Conservation (phyloP, 441 rosid genomes). For the Eutrema salsugineum region DNA sequence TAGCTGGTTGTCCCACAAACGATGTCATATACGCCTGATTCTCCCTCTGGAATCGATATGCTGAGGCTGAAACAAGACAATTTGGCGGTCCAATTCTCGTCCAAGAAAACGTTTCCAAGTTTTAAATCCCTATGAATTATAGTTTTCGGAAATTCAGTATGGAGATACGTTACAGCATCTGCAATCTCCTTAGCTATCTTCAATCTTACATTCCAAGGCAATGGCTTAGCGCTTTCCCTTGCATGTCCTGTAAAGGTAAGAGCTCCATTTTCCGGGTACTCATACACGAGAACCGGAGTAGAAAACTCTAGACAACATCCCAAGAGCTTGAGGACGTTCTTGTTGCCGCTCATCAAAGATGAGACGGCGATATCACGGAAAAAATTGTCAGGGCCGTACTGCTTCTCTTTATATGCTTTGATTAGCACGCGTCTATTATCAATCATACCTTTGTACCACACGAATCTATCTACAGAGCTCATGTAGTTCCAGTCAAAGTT, state of each 20-base stretch:
- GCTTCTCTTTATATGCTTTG: background rate
- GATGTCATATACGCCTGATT: background rate
- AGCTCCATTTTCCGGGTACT: constrained; percentile 1
- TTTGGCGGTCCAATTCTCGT: constrained; percentile 26
- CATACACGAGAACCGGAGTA: constrained; percentile 26
- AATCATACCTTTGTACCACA: background rate
- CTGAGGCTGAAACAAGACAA: constrained; percentile 31
- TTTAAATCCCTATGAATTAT: constrained; percentile 33
- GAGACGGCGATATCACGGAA: constrained; percentile 1
- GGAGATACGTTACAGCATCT: constrained; percentile 38
- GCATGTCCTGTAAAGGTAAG: background rate
- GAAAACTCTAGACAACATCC: constrained; percentile 35
- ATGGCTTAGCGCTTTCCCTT: background rate
- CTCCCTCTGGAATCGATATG: constrained; percentile 23
- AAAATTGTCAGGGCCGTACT: background rate
- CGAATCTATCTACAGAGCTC: background rate
- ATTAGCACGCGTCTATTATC: background rate
- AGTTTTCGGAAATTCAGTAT: constrained; percentile 34
- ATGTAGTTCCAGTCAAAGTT: background rate
- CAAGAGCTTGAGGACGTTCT: constrained; percentile 27
- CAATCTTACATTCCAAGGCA: constrained; percentile 25
- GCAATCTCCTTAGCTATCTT: constrained; percentile 26
- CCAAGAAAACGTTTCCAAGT: constrained; percentile 26
- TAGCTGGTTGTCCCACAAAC: constrained; percentile 19
- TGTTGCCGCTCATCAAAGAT: constrained; percentile 27